Conservation (phyloP, 345 rosid species). For the sweet orange (Citrus sinensis) region DVS_A1.0 CM039163.1:11424501-11425000, state of each 20-base stretch:
- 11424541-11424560: slow-evolving; percentile 1
- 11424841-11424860: background rate
- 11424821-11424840: slow-evolving; percentile 6
- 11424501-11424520: background rate
- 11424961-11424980: fast-evolving
- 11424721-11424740: background rate
- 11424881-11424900: too few relatives aligned
- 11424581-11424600: slow-evolving; percentile 4
- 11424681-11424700: background rate
- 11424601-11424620: slow-evolving; percentile 24
- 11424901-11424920: too few relatives aligned
- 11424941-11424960: too few relatives aligned
- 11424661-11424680: slow-evolving; percentile 20
- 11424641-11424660: slow-evolving; percentile 4
- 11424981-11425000: too few relatives aligned
- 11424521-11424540: slow-evolving; percentile 27
- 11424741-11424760: background rate
- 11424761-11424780: background rate
- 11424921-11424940: too few relatives aligned
- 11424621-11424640: slow-evolving; percentile 19
- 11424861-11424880: too few relatives aligned
- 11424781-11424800: background rate
- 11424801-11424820: background rate
- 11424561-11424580: too few relatives aligned
- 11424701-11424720: background rate